Percentiles rank a stretch among this genome's conserved stretches.
These are phyloP conservation scores for Arctium lappa DNA, from an alignment of 129 eudicot species.

Conservation along the genomic window DNA sequence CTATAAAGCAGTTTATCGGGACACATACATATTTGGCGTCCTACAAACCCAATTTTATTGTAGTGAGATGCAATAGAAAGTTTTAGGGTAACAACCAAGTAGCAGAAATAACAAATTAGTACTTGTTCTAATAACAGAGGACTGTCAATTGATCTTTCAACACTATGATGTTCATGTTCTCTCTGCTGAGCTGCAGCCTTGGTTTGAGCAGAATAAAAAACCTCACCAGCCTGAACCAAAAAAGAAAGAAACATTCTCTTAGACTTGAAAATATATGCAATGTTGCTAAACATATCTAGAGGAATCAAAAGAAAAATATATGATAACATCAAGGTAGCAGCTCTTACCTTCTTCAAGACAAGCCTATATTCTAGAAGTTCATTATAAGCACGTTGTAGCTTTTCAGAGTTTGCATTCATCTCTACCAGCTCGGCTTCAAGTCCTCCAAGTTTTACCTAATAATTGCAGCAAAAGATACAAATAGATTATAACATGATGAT, in stretches of 20 bases:
- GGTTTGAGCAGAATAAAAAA: constrained; percentile 60
- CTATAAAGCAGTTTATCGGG: no score
- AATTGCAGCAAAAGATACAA: constrained; percentile 10
- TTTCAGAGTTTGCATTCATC: constrained; percentile 76
- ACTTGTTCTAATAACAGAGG: constrained; percentile 83
- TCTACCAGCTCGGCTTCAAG: constrained; percentile 72
- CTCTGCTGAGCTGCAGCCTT: constrained; percentile 57
- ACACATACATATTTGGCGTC: no score
- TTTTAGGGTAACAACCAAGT: not conserved
- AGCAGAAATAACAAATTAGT: constrained; percentile 16
- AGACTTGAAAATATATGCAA: not conserved
- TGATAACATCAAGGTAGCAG: not conserved
- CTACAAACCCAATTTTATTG: no score
- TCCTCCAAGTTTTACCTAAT: constrained; percentile 68
- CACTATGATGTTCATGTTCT: constrained; percentile 42
- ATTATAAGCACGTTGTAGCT: constrained; percentile 62
- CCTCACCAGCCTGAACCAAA: constrained; percentile 53
- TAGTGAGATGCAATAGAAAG: not conserved
- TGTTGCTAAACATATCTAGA: not conserved
- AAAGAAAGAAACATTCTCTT: not conserved
- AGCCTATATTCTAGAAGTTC: constrained; percentile 80
- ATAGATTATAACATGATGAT: not conserved
- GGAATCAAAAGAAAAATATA: not conserved
- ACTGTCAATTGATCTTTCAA: constrained; percentile 73
- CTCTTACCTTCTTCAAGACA: constrained; percentile 70